phyloP scores from a whole-genome alignment of 495 filamentous ascomycete genomes.

The Schizothecium vesticola region DNA sequence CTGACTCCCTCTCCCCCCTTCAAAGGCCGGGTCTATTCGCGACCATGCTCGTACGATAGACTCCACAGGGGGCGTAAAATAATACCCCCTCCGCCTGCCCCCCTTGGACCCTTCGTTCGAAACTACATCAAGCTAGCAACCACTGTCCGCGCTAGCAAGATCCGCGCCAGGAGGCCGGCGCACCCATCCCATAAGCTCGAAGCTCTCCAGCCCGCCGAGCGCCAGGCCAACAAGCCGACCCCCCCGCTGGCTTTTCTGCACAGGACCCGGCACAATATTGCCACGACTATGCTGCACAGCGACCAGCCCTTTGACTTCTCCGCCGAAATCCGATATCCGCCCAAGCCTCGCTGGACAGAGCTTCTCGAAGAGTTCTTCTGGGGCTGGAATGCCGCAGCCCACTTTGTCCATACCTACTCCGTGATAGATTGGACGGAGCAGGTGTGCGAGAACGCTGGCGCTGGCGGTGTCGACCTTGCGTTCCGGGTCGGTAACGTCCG shows the following conservation, averaged over 20 bases:
- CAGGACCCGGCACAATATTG: conserved; percentile 21
- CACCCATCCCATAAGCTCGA: conserved; percentile 2
- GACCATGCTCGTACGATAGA: not conserved
- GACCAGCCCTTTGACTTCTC: conserved; percentile 19
- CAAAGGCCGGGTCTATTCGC: not conserved
- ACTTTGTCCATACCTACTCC: conserved; percentile 21
- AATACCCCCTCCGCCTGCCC: too few relatives aligned
- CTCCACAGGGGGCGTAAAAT: not conserved
- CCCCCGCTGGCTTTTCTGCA: conserved; percentile 24
- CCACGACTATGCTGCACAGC: not conserved
- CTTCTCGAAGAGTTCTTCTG: conserved; percentile 18
- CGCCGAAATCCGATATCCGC: not conserved
- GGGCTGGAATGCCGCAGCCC: conserved; percentile 22
- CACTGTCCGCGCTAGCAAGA: too few relatives aligned
- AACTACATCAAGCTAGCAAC: too few relatives aligned
- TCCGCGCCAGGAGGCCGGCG: not conserved
- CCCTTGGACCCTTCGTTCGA: too few relatives aligned
- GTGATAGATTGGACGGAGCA: conserved; percentile 14
- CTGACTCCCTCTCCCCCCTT: not conserved
- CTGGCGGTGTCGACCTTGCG: conserved; percentile 5
- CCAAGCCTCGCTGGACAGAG: conserved; percentile 5
- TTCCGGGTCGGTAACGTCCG: conserved; percentile 16
- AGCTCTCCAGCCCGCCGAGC: conserved; percentile 11
- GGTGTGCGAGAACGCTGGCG: conserved; percentile 13
- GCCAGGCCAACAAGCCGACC: conserved; percentile 17